Base-by-base conservation (phyloP, 2,329 filamentous ascomycete species). In the Aspergillus fumigatus region DNA sequence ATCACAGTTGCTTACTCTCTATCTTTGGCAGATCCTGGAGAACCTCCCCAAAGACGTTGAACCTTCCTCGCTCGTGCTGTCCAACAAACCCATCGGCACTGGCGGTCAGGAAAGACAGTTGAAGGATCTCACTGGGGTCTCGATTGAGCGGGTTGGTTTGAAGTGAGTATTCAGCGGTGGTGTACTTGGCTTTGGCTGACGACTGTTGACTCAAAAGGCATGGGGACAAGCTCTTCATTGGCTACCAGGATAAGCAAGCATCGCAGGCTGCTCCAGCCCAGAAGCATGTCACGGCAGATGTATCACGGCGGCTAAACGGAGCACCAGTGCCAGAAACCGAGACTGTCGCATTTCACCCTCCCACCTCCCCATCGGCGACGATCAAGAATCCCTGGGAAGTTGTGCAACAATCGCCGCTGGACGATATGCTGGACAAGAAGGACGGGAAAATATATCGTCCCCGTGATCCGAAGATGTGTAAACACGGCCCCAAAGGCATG, bases 401-500 rank as follows among this genome's bases (percentile, higher is more conserved):
- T 8, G 88, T 97, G 17, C 86, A 86, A 68, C 94, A 99, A 76
- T 95, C 92, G 2, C 80, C 87, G 2, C 81, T 99, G 9, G 95
- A 99, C 70, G 88, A 99, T 70, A 80, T 83, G 55, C 78, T 99
- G 69, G 94, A 99, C 74, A 90, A 85, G 75, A 83, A 87, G 63
- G 88, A 94, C 80, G 94, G 94, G 63, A 99, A 96, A 78, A 96
- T 97, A 52, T 79, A 85, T 21, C 82, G 92, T 60, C 83, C 83
- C 59, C 82, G 82, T 57, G 90, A 96, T 71, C 73, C 77, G 57
- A 90, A 89, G 71, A 94, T 99, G 92, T 99, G 94, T 78, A 88
- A 90, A 60, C 94, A 99, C 73, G 93, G 93, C 1, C 87, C 89
- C 52, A 97, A 96, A 76, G 94, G 94, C 72, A 99, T 99, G 94